Conservation (phyloP, 306 rosid genomes). For the Vigna angularis region DNA sequence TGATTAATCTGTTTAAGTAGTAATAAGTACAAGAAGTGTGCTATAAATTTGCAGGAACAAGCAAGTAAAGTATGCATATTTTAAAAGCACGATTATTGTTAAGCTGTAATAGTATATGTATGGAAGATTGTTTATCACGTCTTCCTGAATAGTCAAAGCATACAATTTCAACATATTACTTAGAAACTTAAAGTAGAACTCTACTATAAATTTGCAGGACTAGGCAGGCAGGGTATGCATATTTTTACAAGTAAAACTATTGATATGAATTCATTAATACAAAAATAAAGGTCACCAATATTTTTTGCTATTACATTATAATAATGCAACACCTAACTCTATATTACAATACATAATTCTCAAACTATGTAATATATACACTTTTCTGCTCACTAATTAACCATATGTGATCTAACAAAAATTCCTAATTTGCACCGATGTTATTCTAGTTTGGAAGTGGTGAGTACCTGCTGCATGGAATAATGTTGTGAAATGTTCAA, state of each 20-base stretch:
- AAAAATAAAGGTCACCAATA: not conserved
- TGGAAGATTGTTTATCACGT: not conserved
- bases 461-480: conserved; percentile 92
- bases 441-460: conserved; percentile 36
- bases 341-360: not conserved
- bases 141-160: conserved; percentile 8
- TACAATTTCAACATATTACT: conserved; percentile 1
- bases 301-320: conserved; percentile 28
- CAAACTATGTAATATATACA: not conserved
- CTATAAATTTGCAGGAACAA: conserved; percentile 11
- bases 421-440: not conserved
- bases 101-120: not conserved
- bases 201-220: conserved; percentile 18
- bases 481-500: conserved; percentile 86
- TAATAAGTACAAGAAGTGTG: not conserved
- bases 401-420: not conserved
- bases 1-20: not conserved
- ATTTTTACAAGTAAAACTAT: not conserved
- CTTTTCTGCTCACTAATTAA: conserved; percentile 2
- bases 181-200: conserved; percentile 19
- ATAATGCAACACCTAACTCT: conserved; percentile 22
- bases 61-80: not conserved
- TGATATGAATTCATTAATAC: not conserved
- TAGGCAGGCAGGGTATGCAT: not conserved
- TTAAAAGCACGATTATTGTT: not conserved